These are phyloP conservation scores for Cladosporium sp. DNA, from an alignment of 2,329 filamentous ascomycete genomes.

Conservation along the genomic window DNA sequence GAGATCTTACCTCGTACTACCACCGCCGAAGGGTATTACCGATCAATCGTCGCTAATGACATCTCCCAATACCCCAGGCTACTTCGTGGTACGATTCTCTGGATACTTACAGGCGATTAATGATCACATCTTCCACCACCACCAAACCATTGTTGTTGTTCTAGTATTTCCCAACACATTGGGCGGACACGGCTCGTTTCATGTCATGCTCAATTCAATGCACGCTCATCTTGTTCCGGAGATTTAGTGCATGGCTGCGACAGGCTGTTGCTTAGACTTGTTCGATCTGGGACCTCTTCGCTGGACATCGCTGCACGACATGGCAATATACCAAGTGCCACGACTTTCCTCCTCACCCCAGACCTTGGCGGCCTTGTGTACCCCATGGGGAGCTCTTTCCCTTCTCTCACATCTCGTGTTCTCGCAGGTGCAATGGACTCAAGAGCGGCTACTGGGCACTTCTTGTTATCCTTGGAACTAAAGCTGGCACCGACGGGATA, in stretches of 20 bases:
- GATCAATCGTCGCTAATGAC: neutral
- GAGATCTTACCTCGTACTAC: neutral
- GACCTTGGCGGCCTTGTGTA: conserved; percentile 5
- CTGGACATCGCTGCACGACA: neutral
- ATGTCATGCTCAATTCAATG: neutral
- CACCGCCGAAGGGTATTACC: neutral
- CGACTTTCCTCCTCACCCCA: neutral
- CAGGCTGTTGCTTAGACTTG: neutral
- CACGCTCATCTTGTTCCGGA: neutral
- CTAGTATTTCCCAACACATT: neutral
- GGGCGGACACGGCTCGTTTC: neutral
- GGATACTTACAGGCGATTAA: neutral
- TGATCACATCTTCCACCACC: neutral
- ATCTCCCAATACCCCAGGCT: neutral
- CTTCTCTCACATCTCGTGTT: neutral
- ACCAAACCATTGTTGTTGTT: neutral
- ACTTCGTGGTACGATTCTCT: too few relatives aligned
- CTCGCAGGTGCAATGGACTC: neutral
- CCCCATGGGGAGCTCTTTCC: conserved; percentile 6
- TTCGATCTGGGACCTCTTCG: neutral
- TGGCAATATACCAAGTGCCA: neutral
- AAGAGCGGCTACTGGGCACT: neutral
- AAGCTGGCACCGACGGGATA: neutral
- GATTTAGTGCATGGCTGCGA: neutral
- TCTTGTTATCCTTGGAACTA: conserved; percentile 2